Conservation (phyloP, 495 filamentous ascomycete species). For the Cercophora newfieldiana region DNA sequence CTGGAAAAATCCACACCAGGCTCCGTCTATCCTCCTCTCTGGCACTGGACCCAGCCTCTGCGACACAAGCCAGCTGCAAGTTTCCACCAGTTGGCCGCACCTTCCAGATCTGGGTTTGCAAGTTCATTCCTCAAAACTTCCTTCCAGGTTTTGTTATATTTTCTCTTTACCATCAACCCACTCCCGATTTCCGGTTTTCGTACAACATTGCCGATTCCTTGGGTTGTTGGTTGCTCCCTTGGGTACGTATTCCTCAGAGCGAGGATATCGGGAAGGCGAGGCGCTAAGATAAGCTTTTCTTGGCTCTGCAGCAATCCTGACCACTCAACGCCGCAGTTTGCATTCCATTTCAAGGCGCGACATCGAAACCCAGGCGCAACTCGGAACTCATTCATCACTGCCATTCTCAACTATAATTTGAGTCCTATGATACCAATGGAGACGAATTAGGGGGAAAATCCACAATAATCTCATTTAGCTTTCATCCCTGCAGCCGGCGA, state of each 20-base stretch:
- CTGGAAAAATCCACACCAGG: neutral
- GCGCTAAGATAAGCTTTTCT: slow-evolving; percentile 4
- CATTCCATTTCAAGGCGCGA: neutral
- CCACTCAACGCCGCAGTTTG: neutral
- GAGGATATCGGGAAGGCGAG: neutral
- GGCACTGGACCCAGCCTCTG: too few species aligned
- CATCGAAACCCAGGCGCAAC: neutral
- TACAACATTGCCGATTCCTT: too few species aligned
- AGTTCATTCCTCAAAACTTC: too few species aligned
- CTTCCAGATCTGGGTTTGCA: too few species aligned
- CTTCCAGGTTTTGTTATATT: too few species aligned
- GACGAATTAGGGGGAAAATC: too few species aligned
- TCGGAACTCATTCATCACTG: neutral
- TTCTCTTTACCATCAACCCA: too few species aligned
- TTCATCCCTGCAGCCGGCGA: neutral
- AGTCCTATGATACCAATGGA: neutral
- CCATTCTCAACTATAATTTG: neutral
- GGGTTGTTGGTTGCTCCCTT: too few species aligned
- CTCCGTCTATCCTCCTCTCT: too few species aligned
- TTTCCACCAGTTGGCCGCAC: too few species aligned
- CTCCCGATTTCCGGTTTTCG: too few species aligned
- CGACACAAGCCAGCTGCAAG: too few species aligned
- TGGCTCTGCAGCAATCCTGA: neutral
- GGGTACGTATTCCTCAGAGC: neutral
- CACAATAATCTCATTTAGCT: neutral